phyloP scores from a whole-genome alignment of 2,329 filamentous ascomycete species.

The Neonectria punicea region DNA sequence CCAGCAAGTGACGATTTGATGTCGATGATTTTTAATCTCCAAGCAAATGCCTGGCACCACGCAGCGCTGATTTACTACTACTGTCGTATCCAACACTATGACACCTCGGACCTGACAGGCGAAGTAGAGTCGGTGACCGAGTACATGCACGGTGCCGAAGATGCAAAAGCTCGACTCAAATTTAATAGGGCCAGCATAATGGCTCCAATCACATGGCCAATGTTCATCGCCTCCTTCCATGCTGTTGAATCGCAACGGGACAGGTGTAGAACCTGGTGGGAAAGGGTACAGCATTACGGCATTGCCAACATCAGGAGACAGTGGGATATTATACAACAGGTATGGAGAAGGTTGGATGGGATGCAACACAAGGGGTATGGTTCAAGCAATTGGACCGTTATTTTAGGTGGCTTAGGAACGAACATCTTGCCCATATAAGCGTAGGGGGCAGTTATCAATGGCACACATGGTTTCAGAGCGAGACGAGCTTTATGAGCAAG shows the following conservation, averaged over 20 bases:
- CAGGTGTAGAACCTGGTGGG: slow-evolving; percentile 22
- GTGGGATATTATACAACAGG: slow-evolving; percentile 14
- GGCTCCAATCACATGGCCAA: slow-evolving; percentile 21
- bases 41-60: slow-evolving; percentile 18
- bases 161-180: not conserved
- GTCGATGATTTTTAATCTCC: slow-evolving; percentile 6
- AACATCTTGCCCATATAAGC: not conserved
- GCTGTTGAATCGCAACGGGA: not conserved
- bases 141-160: slow-evolving; percentile 11
- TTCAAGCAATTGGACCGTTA: not conserved
- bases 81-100: slow-evolving; percentile 10
- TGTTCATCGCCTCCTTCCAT: slow-evolving; percentile 9
- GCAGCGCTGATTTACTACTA: slow-evolving; percentile 21
- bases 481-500: no score
- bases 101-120: not conserved
- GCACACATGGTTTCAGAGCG: not conserved
- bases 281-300: slow-evolving; percentile 12
- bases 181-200: not conserved
- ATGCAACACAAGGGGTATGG: not conserved
- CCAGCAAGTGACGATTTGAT: slow-evolving; percentile 1
- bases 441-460: not conserved
- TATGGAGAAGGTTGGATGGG: slow-evolving; percentile 13
- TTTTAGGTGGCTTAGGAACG: not conserved
- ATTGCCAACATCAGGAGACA: slow-evolving; percentile 23
- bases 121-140: not conserved